Base-by-base conservation (phyloP, 805 yeast genomes). In the Starmerella vitae region DNA sequence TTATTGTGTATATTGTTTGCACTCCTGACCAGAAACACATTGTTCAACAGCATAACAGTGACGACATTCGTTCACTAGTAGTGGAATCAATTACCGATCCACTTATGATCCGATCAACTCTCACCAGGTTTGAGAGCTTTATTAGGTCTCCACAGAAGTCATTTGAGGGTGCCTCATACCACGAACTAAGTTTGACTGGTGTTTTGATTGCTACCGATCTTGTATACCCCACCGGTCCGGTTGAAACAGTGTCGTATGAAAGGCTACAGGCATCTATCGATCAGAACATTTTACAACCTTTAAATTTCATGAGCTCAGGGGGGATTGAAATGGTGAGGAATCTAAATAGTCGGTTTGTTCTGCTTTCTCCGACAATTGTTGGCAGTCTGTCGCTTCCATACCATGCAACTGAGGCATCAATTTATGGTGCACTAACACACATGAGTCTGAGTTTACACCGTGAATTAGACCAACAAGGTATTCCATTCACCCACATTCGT, bases 1-100 rank as follows among this genome's bases (percentile, higher is more conserved):
- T 79, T 54, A 77, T 84, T 24, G 85, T 84, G 3, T 83, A 78
- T 54, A 66, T 83, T 46, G 76, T 93, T 0, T 71, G 76, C n/a
- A 56, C 71, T n/a, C 55, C 64, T 5, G 72, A 68, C 43, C 82
- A 75, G 21, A 67, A 65, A 45, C 83, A 77, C 44, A 58, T 63
- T 1, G 55, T 68, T 1, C 61, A 61, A 29, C 52, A 59, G 9
- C 81, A 79, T 42, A 68, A 76, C 33, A 72, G 78, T 13, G 69
- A 71, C 19, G 93, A 83, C 54, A 70, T 82, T 39, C 71, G 79
- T 47, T 74, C 80, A 31, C 61, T 84, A 39, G 67, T 72, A 29
- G 57, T 83, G 39, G 54, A 59, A 15, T 66, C 68, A 33, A 57
- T 80, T 42, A 56, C 60, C 18, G 66, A 68, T 34, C 69, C 66